A percentile compares a stretch with the other conserved stretches of the same genome.
Conservation (phyloP, 1,284 basidiomycete species). For the Irpex sp. region DNA sequence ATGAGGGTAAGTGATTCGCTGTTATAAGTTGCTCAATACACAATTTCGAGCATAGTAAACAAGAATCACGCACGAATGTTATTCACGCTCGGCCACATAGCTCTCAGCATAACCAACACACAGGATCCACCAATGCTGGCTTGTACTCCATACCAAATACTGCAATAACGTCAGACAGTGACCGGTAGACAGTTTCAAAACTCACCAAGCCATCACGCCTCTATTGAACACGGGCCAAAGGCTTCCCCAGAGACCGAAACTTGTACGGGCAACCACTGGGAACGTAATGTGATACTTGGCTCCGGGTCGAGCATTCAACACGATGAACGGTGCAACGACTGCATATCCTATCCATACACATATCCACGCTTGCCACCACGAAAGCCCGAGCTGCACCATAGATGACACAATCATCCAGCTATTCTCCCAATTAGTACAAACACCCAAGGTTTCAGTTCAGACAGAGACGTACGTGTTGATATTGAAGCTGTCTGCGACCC, state of each 20-base stretch:
- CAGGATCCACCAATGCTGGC: slow-evolving; percentile 80
- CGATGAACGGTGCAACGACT: slow-evolving; percentile 71
- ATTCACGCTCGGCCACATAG: slow-evolving; percentile 73
- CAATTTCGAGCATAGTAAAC: slow-evolving; percentile 1
- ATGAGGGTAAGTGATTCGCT: slow-evolving; percentile 67
- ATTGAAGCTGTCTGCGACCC: slow-evolving; percentile 81
- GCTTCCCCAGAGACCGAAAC: slow-evolving; percentile 81
- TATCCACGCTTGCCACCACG: slow-evolving; percentile 84
- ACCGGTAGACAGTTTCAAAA: slow-evolving; percentile 7
- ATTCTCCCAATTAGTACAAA: slow-evolving; percentile 3
- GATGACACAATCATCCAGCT: slow-evolving; percentile 77
- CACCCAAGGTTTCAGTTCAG: slow-evolving; percentile 5
- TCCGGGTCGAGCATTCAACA: slow-evolving; percentile 77
- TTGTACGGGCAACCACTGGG: slow-evolving; percentile 72
- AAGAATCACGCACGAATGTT: slow-evolving; percentile 50
- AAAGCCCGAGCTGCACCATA: slow-evolving; percentile 72
- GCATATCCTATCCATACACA: slow-evolving; percentile 78
- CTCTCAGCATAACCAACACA: slow-evolving; percentile 66
- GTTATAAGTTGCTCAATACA: slow-evolving; percentile 2
- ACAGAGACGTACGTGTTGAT: slow-evolving; percentile 62
- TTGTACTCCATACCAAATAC: slow-evolving; percentile 80
- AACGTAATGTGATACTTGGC: slow-evolving; percentile 81
- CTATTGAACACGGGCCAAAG: slow-evolving; percentile 84
- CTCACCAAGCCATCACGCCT: slow-evolving; percentile 73
- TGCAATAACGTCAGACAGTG: slow-evolving; percentile 19